These are phyloP conservation scores for Kluyveromyces aestuarii DNA, from an alignment of 805 yeast species.

Conservation along the genomic window DNA sequence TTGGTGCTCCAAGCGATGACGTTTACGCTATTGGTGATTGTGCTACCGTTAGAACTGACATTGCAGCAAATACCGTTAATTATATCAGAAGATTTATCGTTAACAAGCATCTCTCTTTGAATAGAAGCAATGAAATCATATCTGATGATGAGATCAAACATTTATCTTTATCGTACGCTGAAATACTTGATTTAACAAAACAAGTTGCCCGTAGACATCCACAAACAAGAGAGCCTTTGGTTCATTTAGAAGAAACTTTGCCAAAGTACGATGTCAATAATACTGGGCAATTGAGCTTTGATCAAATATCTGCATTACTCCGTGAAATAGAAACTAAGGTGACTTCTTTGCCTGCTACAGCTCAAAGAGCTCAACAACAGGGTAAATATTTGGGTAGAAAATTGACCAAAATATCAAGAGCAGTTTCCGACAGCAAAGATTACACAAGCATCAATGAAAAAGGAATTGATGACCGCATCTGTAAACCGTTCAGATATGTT, in stretches of 20 bases:
- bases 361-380: constrained; percentile 66
- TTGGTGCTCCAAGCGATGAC: constrained; percentile 60
- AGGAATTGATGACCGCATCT: constrained; percentile 36
- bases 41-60: constrained; percentile 52
- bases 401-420: constrained; percentile 42
- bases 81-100: constrained; percentile 39
- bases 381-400: constrained; percentile 58
- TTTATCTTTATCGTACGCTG: constrained; percentile 37
- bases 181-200: constrained; percentile 39
- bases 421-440: constrained; percentile 38
- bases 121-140: constrained; percentile 28
- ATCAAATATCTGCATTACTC: constrained; percentile 42
- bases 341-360: constrained; percentile 64
- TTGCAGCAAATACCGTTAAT: constrained; percentile 46
- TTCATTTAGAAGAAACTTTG: constrained; percentile 40
- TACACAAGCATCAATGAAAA: constrained; percentile 31
- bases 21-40: constrained; percentile 71
- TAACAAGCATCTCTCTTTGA: constrained; percentile 33
- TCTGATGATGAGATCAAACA: constrained; percentile 45
- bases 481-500: constrained; percentile 50
- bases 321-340: constrained; percentile 52
- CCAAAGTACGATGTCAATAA: constrained; percentile 42
- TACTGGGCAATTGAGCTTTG: constrained; percentile 43
- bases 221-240: constrained; percentile 47
- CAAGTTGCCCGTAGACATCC: constrained; percentile 47